These are phyloP conservation scores for Lactarius psammicola DNA, from an alignment of 768 basidiomycete species.

Conservation along the genomic window DNA sequence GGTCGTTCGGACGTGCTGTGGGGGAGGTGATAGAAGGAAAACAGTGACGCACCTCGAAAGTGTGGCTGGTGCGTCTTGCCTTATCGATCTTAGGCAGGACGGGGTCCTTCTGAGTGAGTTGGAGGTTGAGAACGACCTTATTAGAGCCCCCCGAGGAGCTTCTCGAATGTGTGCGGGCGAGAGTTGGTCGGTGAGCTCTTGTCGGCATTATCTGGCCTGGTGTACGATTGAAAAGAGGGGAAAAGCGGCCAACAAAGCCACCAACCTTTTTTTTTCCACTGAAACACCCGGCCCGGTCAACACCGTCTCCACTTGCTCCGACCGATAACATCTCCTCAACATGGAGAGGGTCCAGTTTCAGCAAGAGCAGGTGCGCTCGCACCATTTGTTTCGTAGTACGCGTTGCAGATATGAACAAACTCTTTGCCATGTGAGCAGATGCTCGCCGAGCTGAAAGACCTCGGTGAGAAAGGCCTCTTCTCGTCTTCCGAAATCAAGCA, in stretches of 20 bases:
- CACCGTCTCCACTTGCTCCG: slow-evolving; percentile 9
- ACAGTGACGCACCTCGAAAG: slow-evolving; percentile 45
- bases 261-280: neutral
- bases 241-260: neutral
- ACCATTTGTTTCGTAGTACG: neutral
- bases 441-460: slow-evolving; percentile 93
- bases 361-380: slow-evolving; percentile 72
- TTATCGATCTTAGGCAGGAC: slow-evolving; percentile 49
- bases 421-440: slow-evolving; percentile 46
- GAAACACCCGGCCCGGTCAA: slow-evolving; percentile 6
- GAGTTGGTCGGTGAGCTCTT: slow-evolving; percentile 49
- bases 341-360: slow-evolving; percentile 96
- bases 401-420: neutral
- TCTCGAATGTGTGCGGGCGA: slow-evolving; percentile 61
- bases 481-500: slow-evolving; percentile 79
- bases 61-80: slow-evolving; percentile 46
- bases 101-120: slow-evolving; percentile 65
- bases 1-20: slow-evolving; percentile 1
- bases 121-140: slow-evolving; percentile 58
- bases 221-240: slow-evolving; percentile 2
- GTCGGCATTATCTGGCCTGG: slow-evolving; percentile 42
- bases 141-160: slow-evolving; percentile 55
- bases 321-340: neutral
- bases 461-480: slow-evolving; percentile 82
- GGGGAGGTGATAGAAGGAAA: slow-evolving; percentile 8